A percentile compares a stretch with the other conserved stretches of the same genome.
phyloP scores from a whole-genome alignment of 371 early-diverging fungal species.

The Phascolomyces articulosus region DNA sequence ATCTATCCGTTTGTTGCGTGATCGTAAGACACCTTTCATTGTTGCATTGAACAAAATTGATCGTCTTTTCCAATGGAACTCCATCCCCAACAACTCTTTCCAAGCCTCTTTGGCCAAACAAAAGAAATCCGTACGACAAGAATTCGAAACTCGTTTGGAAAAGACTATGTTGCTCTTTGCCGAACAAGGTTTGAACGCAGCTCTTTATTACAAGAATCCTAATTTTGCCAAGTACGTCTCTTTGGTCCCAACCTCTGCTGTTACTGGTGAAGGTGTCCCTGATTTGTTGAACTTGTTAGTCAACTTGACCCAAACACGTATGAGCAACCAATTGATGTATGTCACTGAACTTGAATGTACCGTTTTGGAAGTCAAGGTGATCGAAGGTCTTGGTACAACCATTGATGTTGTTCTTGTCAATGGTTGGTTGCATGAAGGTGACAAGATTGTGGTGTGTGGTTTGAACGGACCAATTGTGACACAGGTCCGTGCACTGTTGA shows the following conservation, averaged over 20 bases:
- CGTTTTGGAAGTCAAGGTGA: slow-evolving; percentile 99
- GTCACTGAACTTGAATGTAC: slow-evolving; percentile 97
- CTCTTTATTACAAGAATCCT: slow-evolving; percentile 95
- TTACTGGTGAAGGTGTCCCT: slow-evolving; percentile 99
- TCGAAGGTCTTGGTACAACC: slow-evolving; percentile 99
- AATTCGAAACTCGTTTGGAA: slow-evolving; percentile 90
- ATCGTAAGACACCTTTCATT: slow-evolving; percentile 99
- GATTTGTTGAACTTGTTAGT: slow-evolving; percentile 96
- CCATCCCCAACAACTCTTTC: slow-evolving; percentile 85
- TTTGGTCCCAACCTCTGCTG: slow-evolving; percentile 99
- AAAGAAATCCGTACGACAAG: slow-evolving; percentile 73
- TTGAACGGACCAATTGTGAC: slow-evolving; percentile 98
- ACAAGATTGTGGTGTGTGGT: slow-evolving; percentile 97
- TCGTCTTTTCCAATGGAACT: slow-evolving; percentile 97
- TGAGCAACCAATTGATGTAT: slow-evolving; percentile 97
- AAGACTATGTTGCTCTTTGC: slow-evolving; percentile 91
- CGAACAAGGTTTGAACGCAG: slow-evolving; percentile 98
- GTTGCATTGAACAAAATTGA: slow-evolving; percentile 99
- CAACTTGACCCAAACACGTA: slow-evolving; percentile 92
- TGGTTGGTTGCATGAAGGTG: slow-evolving; percentile 97
- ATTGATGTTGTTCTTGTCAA: slow-evolving; percentile 99
- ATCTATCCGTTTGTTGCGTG: slow-evolving; percentile 92
- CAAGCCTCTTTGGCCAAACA: slow-evolving; percentile 84
- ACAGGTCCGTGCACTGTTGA: slow-evolving; percentile 92
- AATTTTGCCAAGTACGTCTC: slow-evolving; percentile 97